phyloP scores from a whole-genome alignment of 1,284 basidiomycete species.

The Irpex lacteus region DNA sequence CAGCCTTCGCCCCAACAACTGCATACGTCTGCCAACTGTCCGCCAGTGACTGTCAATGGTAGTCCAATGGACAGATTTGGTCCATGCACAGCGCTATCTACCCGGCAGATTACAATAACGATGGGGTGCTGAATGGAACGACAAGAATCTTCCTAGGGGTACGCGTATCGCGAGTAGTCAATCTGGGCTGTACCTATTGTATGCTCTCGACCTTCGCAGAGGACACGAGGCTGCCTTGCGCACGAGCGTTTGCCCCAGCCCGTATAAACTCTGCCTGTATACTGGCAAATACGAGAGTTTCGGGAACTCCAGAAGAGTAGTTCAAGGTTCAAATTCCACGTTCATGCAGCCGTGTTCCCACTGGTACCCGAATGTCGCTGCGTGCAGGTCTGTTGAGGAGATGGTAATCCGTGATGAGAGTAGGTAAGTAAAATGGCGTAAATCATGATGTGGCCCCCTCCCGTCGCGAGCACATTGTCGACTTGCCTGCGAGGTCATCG shows the following conservation, averaged over 20 bases:
- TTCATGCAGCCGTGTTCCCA: not conserved
- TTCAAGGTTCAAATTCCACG: not conserved
- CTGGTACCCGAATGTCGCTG: not conserved
- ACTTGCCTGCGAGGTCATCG: not conserved
- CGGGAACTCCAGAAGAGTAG: not conserved
- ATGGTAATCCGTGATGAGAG: not conserved
- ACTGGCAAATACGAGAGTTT: too few species aligned
- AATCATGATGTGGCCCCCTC: not conserved
- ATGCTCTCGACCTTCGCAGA: not conserved
- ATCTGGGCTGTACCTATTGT: conserved; percentile 1
- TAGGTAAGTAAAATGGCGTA: not conserved
- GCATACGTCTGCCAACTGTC: too few species aligned
- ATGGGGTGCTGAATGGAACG: conserved; percentile 3
- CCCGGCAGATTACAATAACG: conserved; percentile 7
- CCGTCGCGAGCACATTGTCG: not conserved
- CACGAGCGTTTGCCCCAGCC: not conserved
- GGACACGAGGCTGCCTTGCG: not conserved
- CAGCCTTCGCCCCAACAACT: too few species aligned
- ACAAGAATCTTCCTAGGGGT: not conserved
- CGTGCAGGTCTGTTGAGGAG: not conserved
- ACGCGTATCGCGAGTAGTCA: conserved; percentile 12
- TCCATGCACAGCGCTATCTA: not conserved
- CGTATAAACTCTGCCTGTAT: too few species aligned
- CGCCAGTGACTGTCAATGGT: not conserved
- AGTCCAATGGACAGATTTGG: not conserved